These are phyloP conservation scores for Entamoeba moshkovskii DNA, from an alignment of 208 protist genomes.

Conservation along the genomic window DNA sequence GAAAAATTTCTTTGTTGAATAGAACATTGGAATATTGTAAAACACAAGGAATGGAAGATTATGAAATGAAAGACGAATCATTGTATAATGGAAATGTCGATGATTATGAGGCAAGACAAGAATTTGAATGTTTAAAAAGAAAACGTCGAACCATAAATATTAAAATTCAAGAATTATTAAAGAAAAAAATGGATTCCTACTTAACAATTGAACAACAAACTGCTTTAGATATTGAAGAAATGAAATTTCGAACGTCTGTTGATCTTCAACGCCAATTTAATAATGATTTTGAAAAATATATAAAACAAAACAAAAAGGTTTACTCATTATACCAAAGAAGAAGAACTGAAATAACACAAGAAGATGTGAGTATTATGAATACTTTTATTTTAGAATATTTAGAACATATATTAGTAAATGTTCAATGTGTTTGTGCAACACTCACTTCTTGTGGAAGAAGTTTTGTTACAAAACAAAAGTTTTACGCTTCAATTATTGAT, in stretches of 20 bases:
- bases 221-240: conserved; percentile 59
- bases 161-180: background rate
- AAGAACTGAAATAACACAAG: background rate
- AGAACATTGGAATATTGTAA: conserved; percentile 10
- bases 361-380: background rate
- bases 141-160: too few species aligned
- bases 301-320: background rate
- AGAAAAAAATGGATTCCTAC: background rate
- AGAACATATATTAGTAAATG: background rate
- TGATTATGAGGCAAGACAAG: too few species aligned
- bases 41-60: conserved; percentile 8
- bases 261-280: background rate
- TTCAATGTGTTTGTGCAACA: background rate
- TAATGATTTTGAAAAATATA: background rate
- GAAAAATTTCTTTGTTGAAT: conserved; percentile 1
- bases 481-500: conserved; percentile 62
- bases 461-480: background rate
- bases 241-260: background rate
- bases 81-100: too few species aligned
- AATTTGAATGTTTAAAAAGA: too few species aligned
- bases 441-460: background rate
- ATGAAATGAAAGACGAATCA: background rate
- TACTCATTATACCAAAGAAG: background rate
- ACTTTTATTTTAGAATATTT: background rate
- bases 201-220: conserved; percentile 52